phyloP scores from a whole-genome alignment of 352 stramenopile species.

The Blastocystis sp. region DNA sequence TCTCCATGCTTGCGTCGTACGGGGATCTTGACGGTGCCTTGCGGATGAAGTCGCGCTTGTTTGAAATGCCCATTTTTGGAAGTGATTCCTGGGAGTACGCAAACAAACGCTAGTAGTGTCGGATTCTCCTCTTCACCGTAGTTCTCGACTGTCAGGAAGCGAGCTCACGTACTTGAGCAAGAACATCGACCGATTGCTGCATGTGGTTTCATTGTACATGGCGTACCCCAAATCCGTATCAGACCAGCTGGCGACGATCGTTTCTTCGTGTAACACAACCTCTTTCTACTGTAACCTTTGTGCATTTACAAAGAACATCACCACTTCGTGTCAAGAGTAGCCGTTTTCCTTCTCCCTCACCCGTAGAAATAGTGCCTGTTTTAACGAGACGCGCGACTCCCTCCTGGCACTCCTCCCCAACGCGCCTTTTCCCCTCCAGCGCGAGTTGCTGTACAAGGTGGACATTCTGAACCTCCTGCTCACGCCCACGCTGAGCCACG shows the following conservation, averaged over 20 bases:
- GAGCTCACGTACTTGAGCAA: constrained; percentile 47
- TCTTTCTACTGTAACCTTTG: constrained; percentile 50
- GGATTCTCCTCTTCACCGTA: background rate
- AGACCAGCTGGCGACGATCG: background rate
- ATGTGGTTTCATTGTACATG: constrained; percentile 42
- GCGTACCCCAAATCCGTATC: background rate
- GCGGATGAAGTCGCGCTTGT: constrained; percentile 37
- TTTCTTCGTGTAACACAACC: background rate
- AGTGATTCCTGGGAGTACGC: constrained; percentile 60
- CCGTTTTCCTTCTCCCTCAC: background rate
- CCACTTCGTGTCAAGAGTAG: constrained; percentile 1
- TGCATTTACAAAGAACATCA: constrained; percentile 50
- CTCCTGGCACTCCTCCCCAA: constrained; percentile 8
- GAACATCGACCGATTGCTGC: constrained; percentile 31
- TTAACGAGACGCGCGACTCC: background rate
- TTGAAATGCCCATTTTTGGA: constrained; percentile 48
- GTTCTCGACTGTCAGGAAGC: constrained; percentile 2
- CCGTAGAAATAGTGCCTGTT: constrained; percentile 13
- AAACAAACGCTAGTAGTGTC: constrained; percentile 21
- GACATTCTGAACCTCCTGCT: constrained; percentile 13
- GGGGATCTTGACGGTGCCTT: constrained; percentile 45
- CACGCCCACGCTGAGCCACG: background rate
- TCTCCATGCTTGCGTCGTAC: constrained; percentile 6
- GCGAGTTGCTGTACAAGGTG: constrained; percentile 41
- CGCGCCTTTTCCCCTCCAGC: constrained; percentile 21